Base-by-base conservation (phyloP, 495 filamentous ascomycete genomes). In the Xylaria flabelliformis region DNA sequence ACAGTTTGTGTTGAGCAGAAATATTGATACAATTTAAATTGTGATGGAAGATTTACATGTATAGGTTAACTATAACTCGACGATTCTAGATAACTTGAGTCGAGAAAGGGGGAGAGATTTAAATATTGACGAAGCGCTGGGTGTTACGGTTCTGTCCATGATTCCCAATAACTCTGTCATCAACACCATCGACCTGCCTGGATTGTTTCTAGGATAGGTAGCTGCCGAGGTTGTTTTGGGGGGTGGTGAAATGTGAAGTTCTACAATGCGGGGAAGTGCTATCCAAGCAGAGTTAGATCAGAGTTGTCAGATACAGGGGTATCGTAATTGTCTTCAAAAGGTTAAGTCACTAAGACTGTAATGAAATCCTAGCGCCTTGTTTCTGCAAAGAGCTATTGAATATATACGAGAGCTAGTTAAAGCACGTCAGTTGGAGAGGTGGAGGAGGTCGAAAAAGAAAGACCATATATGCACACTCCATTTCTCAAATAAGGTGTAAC, bases 201-300 rank as follows among this genome's bases (percentile, higher is more conserved):
- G 64, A 12, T 41, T 55, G 64, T 9, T 12, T 36, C 65, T 19
- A 55, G 21, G 29, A 46, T 34, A 61, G 34, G 61, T 39, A 41
- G 15, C 34, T 61, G 67, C 67, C 67, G 67, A 69, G 67, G 67
- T 69, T 69, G 12, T 53, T n/a, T 53, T 58, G 29, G 36, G 36
- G 36, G 2, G 64, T 42, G 39, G 36, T 56, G 34, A 24, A 29
- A 55, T 42, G 21, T 36, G 6, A 26, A n/a, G 50, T 41, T 34
- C 51, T 26, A 44, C 9, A 39, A 69, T 69, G 67, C 67, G 67
- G 67, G 67, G 67, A 69, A 51, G 53, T 6, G 17, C 58, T 32
- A 17, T 32, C 53, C 12, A 32, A 17, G 53, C 3, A 56, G 13
- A 26, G 26, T 56, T 32, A 56, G 53, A 32, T 32, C 13, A 4